Evolutionary conservation across 495 filamentous ascomycete species (phyloP).

Genomic region (Xylaria castorea): DNA sequence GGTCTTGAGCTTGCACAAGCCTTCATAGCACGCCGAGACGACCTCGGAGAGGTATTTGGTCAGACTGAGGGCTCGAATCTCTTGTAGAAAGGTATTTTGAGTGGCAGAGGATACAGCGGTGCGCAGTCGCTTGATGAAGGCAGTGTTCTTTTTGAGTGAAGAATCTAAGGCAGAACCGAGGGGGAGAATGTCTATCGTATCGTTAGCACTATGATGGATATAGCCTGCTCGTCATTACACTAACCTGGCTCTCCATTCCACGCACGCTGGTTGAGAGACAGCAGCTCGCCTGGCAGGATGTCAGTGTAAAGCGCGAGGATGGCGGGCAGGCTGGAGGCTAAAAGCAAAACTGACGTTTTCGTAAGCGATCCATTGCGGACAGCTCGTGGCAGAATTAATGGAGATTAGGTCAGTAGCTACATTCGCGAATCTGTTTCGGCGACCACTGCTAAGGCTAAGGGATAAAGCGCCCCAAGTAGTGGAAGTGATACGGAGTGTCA

Average conservation of each 20-base stretch:
- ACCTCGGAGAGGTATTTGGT: conserved; percentile 98
- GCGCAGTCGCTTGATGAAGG: conserved; percentile 95
- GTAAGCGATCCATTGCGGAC: conserved; percentile 77
- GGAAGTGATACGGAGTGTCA: conserved; percentile 53
- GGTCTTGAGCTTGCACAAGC: conserved; percentile 87
- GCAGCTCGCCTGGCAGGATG: conserved; percentile 74
- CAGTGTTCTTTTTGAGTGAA: conserved; percentile 97
- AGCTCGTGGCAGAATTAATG: conserved; percentile 30
- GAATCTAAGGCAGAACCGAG: conserved; percentile 87
- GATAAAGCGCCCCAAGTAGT: conserved; percentile 51
- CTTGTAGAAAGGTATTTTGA: conserved; percentile 82
- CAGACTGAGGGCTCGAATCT: conserved; percentile 89
- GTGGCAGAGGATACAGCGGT: conserved; percentile 84
- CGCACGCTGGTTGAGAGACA: conserved; percentile 81
- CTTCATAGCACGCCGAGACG: conserved; percentile 97
- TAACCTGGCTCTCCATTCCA: conserved; percentile 90
- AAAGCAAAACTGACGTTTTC: conserved; percentile 70
- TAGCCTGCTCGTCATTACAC: conserved; percentile 22
- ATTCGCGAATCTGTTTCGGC: conserved; percentile 44
- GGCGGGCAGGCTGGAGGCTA: neutral
- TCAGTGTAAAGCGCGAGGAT: conserved; percentile 36
- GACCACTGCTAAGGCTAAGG: conserved; percentile 50
- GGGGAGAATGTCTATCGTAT: conserved; percentile 73
- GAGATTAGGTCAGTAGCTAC: conserved; percentile 37
- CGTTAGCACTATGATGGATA: conserved; percentile 34